Conservation (phyloP, 1,139 yeast genomes). For the Saccharomyces hybrid region DNA sequence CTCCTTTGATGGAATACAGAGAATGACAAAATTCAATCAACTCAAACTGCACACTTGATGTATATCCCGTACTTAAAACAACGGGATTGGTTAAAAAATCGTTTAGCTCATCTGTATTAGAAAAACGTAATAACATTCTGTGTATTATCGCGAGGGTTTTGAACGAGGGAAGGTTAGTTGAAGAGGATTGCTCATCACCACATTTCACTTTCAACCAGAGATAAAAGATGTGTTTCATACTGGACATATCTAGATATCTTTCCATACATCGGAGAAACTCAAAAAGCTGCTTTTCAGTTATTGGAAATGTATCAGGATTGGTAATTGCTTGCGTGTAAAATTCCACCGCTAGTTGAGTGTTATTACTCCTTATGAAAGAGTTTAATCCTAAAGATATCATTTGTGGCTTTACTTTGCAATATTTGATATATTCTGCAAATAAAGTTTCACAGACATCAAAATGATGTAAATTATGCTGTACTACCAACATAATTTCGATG, state of each 20-base stretch:
- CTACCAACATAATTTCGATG: conserved; percentile 14
- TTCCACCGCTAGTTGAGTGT: conserved; percentile 28
- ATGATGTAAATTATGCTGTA: conserved; percentile 18
- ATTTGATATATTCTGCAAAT: conserved; percentile 25
- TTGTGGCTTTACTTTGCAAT: conserved; percentile 15
- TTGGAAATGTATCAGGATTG: conserved; percentile 26
- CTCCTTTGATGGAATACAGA: neutral
- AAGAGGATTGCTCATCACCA: neutral
- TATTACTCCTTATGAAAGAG: conserved; percentile 25
- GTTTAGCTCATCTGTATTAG: conserved; percentile 9
- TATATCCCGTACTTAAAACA: conserved; percentile 14
- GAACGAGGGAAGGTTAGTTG: conserved; percentile 8
- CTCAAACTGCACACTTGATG: conserved; percentile 11
- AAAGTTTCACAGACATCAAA: conserved; percentile 20
- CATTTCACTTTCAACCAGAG: conserved; percentile 20
- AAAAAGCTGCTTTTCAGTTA: conserved; percentile 15
- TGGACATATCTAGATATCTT: conserved; percentile 15
- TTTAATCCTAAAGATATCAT: conserved; percentile 23
- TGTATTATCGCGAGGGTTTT: conserved; percentile 15
- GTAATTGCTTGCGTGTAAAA: conserved; percentile 25
- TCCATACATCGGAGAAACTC: conserved; percentile 15
- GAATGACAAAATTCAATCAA: conserved; percentile 11
- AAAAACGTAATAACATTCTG: conserved; percentile 8
- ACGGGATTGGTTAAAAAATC: conserved; percentile 12
- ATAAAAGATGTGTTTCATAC: conserved; percentile 18